A percentile compares a stretch with the other conserved stretches of the same genome.
Evolutionary conservation across 2,329 filamentous ascomycete genomes (phyloP).

Genomic region (Aspergillus calidoustus): DNA sequence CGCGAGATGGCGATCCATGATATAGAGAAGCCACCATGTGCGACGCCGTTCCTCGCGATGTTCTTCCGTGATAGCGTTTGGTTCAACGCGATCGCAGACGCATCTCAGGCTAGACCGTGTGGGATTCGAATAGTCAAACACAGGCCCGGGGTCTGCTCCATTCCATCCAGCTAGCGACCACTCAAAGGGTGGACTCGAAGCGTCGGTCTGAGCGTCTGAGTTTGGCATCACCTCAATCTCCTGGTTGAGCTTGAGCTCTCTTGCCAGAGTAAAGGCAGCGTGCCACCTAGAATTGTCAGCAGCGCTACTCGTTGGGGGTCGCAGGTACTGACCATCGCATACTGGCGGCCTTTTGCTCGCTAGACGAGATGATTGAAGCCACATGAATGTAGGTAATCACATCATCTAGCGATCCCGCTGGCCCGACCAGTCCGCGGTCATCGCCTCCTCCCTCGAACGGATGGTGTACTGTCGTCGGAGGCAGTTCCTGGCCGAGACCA

Average conservation of each 20-base stretch:
- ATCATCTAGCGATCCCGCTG: slow-evolving; percentile 81
- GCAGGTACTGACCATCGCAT: slow-evolving; percentile 69
- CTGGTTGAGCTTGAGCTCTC: slow-evolving; percentile 83
- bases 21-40: slow-evolving; percentile 94
- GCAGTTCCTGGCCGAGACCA: slow-evolving; percentile 74
- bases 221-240: slow-evolving; percentile 62
- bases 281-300: slow-evolving; percentile 65
- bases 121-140: slow-evolving; percentile 48
- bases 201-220: slow-evolving; percentile 35
- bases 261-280: slow-evolving; percentile 85
- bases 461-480: slow-evolving; percentile 68
- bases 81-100: slow-evolving; percentile 37
- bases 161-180: slow-evolving; percentile 38
- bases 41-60: slow-evolving; percentile 86
- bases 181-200: slow-evolving; percentile 38
- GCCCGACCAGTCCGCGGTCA: slow-evolving; percentile 43
- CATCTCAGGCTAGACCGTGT: slow-evolving; percentile 41
- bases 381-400: slow-evolving; percentile 91
- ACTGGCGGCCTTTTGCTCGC: slow-evolving; percentile 93
- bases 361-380: slow-evolving; percentile 88
- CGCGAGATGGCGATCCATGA: slow-evolving; percentile 85
- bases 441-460: slow-evolving; percentile 62
- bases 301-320: neutral
- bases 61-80: slow-evolving; percentile 67
- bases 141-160: slow-evolving; percentile 57